phyloP scores from a whole-genome alignment of 2,329 filamentous ascomycete species.

The Lecanicillium sp. region DNA sequence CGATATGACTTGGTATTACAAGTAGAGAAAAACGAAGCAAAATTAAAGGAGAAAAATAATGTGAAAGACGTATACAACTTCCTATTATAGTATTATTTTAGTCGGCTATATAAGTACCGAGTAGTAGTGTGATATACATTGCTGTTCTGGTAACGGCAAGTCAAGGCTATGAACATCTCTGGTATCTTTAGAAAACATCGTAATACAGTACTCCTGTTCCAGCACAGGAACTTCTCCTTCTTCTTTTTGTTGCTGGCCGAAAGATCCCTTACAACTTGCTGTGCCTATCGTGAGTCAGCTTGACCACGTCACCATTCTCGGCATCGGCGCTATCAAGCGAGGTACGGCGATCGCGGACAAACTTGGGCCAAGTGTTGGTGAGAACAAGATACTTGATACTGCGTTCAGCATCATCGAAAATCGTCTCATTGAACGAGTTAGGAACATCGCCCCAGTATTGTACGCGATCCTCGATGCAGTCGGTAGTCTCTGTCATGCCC shows the following conservation, averaged over 20 bases:
- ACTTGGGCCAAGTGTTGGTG: slow-evolving; percentile 61
- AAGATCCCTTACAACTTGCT: not conserved
- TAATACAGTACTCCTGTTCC: too few relatives aligned
- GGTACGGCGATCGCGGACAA: slow-evolving; percentile 29
- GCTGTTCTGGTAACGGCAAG: too few relatives aligned
- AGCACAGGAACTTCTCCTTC: too few relatives aligned
- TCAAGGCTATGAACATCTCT: too few relatives aligned
- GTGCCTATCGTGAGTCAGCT: not conserved
- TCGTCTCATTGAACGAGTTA: slow-evolving; percentile 34
- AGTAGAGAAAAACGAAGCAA: too few relatives aligned
- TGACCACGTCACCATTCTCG: not conserved
- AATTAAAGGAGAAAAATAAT: too few relatives aligned
- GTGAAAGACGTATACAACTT: too few relatives aligned
- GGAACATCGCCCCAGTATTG: slow-evolving; percentile 36
- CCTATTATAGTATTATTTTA: too few relatives aligned
- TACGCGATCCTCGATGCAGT: slow-evolving; percentile 9
- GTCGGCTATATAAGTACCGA: not conserved
- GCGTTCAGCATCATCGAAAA: slow-evolving; percentile 52
- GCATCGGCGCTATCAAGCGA: slow-evolving; percentile 14
- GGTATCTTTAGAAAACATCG: too few relatives aligned
- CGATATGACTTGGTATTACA: too few relatives aligned
- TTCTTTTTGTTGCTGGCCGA: too few relatives aligned
- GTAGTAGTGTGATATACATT: not conserved
- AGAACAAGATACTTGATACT: slow-evolving; percentile 59
- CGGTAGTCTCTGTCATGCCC: not conserved